Evolutionary conservation across 2,329 filamentous ascomycete species (phyloP).

Genomic region (Fusarium sp.): DNA sequence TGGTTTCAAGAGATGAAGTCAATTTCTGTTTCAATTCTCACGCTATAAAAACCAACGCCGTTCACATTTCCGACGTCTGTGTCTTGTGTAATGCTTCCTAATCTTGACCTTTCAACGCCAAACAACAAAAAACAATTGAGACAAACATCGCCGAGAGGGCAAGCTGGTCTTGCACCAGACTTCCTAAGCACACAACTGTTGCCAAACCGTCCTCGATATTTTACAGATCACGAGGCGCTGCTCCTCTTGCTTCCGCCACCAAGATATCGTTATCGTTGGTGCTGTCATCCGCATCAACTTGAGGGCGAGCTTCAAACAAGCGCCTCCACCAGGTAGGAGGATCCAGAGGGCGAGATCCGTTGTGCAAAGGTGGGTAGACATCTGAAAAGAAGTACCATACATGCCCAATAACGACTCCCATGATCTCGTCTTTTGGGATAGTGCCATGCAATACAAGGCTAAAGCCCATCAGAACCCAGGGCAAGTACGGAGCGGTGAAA

Average conservation of each 20-base stretch:
- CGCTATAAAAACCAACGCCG: slow-evolving; percentile 19
- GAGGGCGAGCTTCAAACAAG: slow-evolving; percentile 74
- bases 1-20: neutral
- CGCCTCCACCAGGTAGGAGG: slow-evolving; percentile 91
- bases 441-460: slow-evolving; percentile 90
- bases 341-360: slow-evolving; percentile 85
- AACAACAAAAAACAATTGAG: slow-evolving; percentile 4
- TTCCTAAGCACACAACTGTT: neutral
- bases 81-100: slow-evolving; percentile 26
- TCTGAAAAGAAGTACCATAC: slow-evolving; percentile 99
- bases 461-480: slow-evolving; percentile 95
- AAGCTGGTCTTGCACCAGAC: neutral
- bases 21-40: slow-evolving; percentile 15
- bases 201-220: neutral
- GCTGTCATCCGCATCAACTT: slow-evolving; percentile 61
- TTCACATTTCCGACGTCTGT: slow-evolving; percentile 3
- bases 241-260: slow-evolving; percentile 61
- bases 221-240: slow-evolving; percentile 41
- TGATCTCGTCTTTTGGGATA: slow-evolving; percentile 94
- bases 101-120: slow-evolving; percentile 29
- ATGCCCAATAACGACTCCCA: slow-evolving; percentile 94
- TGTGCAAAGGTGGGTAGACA: slow-evolving; percentile 92
- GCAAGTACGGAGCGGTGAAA: slow-evolving; percentile 93
- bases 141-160: neutral
- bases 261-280: slow-evolving; percentile 74